A percentile compares a stretch with the other conserved stretches of the same genome.
Evolutionary conservation across 2,329 filamentous ascomycete species (phyloP).

Genomic region (Colletotrichum somersetense): DNA sequence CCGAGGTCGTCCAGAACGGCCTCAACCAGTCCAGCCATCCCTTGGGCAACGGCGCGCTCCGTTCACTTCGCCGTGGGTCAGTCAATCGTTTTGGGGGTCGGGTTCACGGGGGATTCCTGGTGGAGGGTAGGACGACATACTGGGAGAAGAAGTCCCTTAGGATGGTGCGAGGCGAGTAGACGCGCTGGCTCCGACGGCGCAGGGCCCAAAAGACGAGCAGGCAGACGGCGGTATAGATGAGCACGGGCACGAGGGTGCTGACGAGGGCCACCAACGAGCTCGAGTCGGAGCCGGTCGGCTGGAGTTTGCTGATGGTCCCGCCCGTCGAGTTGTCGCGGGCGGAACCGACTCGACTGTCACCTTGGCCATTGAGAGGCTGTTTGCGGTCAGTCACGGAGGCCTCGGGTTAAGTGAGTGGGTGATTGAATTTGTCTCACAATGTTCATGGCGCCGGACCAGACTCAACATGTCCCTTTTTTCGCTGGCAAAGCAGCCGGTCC

Average conservation of each 20-base stretch:
- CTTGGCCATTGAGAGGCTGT: conserved; percentile 36
- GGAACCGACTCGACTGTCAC: conserved; percentile 59
- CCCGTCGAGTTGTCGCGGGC: conserved; percentile 56
- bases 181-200: conserved; percentile 62
- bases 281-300: conserved; percentile 53
- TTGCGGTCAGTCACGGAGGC: conserved; percentile 17
- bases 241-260: conserved; percentile 66
- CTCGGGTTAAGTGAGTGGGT: neutral
- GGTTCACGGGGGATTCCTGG: too few relatives aligned
- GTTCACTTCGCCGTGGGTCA: conserved; percentile 22
- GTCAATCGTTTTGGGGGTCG: conserved; percentile 3
- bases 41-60: conserved; percentile 58
- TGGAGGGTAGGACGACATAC: conserved; percentile 52
- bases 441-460: neutral
- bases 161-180: conserved; percentile 68
- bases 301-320: conserved; percentile 53
- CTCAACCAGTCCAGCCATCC: conserved; percentile 77
- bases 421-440: neutral
- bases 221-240: conserved; percentile 62
- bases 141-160: conserved; percentile 62
- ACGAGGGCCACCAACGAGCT: conserved; percentile 58
- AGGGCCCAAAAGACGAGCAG: conserved; percentile 64
- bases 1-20: conserved; percentile 75
- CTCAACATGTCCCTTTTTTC: conserved; percentile 16
- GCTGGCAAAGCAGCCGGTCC: neutral